Base-by-base conservation (phyloP, 2,329 filamentous ascomycete species). In the Hypoxylon sp. region DNA sequence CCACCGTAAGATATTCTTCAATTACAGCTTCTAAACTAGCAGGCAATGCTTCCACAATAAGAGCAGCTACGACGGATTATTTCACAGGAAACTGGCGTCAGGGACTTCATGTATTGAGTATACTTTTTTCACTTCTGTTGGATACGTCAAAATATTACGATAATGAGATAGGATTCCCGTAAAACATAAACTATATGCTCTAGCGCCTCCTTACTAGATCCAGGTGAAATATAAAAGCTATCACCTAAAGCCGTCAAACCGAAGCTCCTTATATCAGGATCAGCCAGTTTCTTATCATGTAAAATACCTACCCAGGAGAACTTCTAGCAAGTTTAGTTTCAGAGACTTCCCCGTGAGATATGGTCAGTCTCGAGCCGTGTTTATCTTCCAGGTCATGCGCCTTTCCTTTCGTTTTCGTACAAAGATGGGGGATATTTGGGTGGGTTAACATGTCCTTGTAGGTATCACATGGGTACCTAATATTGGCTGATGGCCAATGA, bases 1-100 rank as follows among this genome's bases (percentile, higher is more conserved):
- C 76, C 77, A 11, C 76, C 76, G 19, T 79, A 70, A 74, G 58
- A 2, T n/a, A n/a, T 29, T 6, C 2, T n/a, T 32, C 44, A 10
- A 37, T 19, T 31, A n/a, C 15, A 6, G 47, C 35, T 3, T 17
- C 15, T 8, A 37, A 35, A 21, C 6, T 27, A 35, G 31, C 37
- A 27, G 17, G 29, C 27, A 24, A 54, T 50, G 15, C 29, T 54
- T 24, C 8, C 27, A 13, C 24, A 10, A 37, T 7, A 19, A 37
- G n/a, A 21, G 24, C 31, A 19, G 15, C 24, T 2, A 31, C 8
- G 19, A 8, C n/a, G 10, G 21, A 31, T 58, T 0, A 53, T 27
- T 48, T n/a, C n/a, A 39, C 37, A 57, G 21, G 50, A 53, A 31
- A 57, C 19, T 29, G 52, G 31, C 19, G 48, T 29, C 21, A 17